These are phyloP conservation scores for Claviceps lovelessii DNA, from an alignment of 2,329 filamentous ascomycete genomes.

Conservation along the genomic window DNA sequence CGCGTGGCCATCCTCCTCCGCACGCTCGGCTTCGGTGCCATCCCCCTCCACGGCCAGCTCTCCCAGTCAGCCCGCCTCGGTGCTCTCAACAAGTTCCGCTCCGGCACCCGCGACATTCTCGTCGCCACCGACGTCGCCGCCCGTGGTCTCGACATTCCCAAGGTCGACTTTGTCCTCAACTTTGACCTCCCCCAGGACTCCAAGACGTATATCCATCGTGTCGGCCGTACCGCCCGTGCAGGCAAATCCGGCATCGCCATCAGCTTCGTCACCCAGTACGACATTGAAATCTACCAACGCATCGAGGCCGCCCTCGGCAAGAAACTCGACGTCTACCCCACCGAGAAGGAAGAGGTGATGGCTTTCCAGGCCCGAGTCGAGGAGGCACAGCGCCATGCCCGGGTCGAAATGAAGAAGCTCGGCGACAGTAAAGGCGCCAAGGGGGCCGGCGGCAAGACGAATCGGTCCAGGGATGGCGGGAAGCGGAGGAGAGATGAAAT, in stretches of 20 bases:
- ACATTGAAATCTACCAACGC: conserved; percentile 63
- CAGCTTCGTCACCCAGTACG: conserved; percentile 74
- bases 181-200: conserved; percentile 71
- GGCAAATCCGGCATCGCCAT: conserved; percentile 74
- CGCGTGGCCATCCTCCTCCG: conserved; percentile 71
- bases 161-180: conserved; percentile 79
- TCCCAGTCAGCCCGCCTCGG: conserved; percentile 77
- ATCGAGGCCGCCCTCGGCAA: conserved; percentile 74
- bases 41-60: conserved; percentile 85
- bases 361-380: conserved; percentile 63
- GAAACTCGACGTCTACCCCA: conserved; percentile 54
- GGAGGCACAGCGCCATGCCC: conserved; percentile 69
- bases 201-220: conserved; percentile 83
- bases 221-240: conserved; percentile 76
- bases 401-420: conserved; percentile 67
- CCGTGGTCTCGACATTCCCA: conserved; percentile 81
- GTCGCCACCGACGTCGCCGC: conserved; percentile 91
- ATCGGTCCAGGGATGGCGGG: conserved; percentile 22
- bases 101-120: conserved; percentile 67
- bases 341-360: conserved; percentile 73
- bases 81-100: conserved; percentile 79
- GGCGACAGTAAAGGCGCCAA: conserved; percentile 53
- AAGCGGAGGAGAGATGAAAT: conserved; percentile 45
- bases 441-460: conserved; percentile 26
- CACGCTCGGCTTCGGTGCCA: conserved; percentile 73